A percentile compares a stretch with the other conserved stretches of the same genome.
Conservation (phyloP, 1,284 basidiomycete genomes). For the Cryptococcus sp. region DNA sequence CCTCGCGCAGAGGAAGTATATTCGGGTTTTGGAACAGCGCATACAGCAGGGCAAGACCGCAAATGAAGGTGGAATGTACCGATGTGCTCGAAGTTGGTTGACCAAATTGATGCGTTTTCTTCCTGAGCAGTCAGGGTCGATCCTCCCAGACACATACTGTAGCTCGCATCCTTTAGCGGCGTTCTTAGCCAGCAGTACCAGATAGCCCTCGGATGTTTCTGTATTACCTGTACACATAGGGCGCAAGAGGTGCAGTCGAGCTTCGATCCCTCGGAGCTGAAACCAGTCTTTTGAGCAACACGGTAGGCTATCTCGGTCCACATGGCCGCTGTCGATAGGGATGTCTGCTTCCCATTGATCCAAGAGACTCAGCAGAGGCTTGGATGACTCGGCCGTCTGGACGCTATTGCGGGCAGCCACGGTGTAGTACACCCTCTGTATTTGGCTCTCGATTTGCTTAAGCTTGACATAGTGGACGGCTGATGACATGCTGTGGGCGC, state of each 20-base stretch:
- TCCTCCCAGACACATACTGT: slow-evolving; percentile 10
- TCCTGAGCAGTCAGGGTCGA: slow-evolving; percentile 4
- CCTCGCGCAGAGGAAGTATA: slow-evolving; percentile 11
- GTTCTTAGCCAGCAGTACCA: slow-evolving; percentile 12
- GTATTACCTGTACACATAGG: slow-evolving; percentile 10
- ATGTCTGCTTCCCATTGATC: slow-evolving; percentile 18
- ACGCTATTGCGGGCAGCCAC: slow-evolving; percentile 1
- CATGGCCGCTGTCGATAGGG: slow-evolving; percentile 7
- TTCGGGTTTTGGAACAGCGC: slow-evolving; percentile 15
- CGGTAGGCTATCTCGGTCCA: slow-evolving; percentile 5
- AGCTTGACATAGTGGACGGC: slow-evolving; percentile 22
- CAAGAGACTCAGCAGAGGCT: slow-evolving; percentile 8
- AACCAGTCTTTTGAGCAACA: slow-evolving; percentile 22
- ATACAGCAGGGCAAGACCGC: slow-evolving; percentile 20
- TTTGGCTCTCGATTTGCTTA: slow-evolving; percentile 20
- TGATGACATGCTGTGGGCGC: slow-evolving; percentile 12
- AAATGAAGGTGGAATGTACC: slow-evolving; percentile 21
- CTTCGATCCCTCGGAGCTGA: slow-evolving; percentile 14
- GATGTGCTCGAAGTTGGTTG: slow-evolving; percentile 13
- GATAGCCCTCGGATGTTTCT: slow-evolving; percentile 3
- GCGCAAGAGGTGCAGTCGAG: slow-evolving; percentile 17
- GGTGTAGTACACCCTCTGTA: slow-evolving; percentile 17
- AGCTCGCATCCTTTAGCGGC: slow-evolving; percentile 20
- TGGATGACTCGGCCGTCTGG: slow-evolving; percentile 1
- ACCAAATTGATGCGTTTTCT: slow-evolving; percentile 17